Evolutionary conservation across 2,329 filamentous ascomycete species (phyloP).

Genomic region (Fusarium floridanum): DNA sequence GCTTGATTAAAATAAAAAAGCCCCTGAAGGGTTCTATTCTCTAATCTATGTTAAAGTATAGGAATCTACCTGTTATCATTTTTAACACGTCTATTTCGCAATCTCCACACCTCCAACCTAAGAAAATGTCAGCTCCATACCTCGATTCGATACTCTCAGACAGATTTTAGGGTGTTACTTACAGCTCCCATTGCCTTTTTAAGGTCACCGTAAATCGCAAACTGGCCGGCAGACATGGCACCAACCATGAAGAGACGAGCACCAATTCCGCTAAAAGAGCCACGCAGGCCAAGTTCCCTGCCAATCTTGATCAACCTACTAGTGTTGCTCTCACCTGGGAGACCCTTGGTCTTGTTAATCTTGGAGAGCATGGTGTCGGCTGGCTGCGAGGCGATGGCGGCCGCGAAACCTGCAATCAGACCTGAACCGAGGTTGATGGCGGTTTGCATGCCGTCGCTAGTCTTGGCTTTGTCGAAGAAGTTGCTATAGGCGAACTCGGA

Average conservation of each 20-base stretch:
- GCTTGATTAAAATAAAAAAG: background rate
- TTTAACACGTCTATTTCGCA: background rate
- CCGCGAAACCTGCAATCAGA: constrained; percentile 76
- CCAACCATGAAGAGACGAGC: constrained; percentile 74
- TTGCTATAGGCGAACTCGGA: background rate
- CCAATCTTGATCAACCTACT: constrained; percentile 87
- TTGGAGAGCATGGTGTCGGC: constrained; percentile 93
- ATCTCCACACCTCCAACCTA: background rate
- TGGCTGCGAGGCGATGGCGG: constrained; percentile 86
- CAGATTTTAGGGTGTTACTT: background rate
- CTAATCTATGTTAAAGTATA: background rate
- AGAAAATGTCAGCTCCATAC: background rate
- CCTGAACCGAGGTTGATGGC: constrained; percentile 77
- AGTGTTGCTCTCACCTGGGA: constrained; percentile 85
- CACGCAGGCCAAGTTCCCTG: constrained; percentile 83
- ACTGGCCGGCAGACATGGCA: constrained; percentile 82
- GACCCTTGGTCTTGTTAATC: constrained; percentile 94
- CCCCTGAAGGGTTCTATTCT: background rate
- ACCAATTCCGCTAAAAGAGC: constrained; percentile 83
- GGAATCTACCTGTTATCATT: background rate
- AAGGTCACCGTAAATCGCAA: constrained; percentile 81
- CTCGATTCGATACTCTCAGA: background rate
- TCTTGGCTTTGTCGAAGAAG: constrained; percentile 61
- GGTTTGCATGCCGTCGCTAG: constrained; percentile 76
- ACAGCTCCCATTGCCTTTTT: constrained; percentile 1